Base-by-base conservation (phyloP, 2,329 filamentous ascomycete species). In the Pezicula carpinea region DNA sequence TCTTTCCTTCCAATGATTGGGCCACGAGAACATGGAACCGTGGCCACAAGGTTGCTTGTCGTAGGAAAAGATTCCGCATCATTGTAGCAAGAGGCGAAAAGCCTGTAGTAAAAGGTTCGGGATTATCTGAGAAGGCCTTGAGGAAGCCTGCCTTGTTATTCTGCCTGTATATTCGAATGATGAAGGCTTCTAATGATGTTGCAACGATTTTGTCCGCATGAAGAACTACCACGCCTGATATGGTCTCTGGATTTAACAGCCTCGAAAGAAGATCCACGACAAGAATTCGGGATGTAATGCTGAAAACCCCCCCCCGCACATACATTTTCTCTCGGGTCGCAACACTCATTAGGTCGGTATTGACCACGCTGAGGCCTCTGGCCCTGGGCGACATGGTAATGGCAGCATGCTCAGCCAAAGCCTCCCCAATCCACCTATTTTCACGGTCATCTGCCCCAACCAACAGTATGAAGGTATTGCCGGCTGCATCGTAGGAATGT, bases 351-450 rank as follows among this genome's bases (percentile, higher is more conserved):
- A 85, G 81, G 65, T 99, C 93, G 6, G 93, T 97, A 66, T 97
- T 97, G 64, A 99, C 90, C 21, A 96, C 78, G 35, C 84, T 92
- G 55, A 99, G 73, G 1, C 93, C 93, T 52, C 91, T 82, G 42
- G 90, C 89, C 59, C 86, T 85, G 14, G 87, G 80, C 15, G 88
- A 79, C 68, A 83, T 84, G 72, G 89, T 96, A 64, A 96, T 82
- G 53, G 89, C 90, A 63, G 91, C 91, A 71, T 97, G 91, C 69
- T 99, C 93, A 19, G 93, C 93, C 63, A 99, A 73, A 23, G 90
- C 89, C 71, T 97, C 93, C 56, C 93, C 93, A 50, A 99, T 90
- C 91, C 92, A 97, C 47, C 85, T 84, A 79, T 96, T 96, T 64
- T 99, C 93, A 50, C 88, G 82, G 29, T 96, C 90, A 50, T 93